Conservation (phyloP, 345 rosid species). For the Populus simonii region DNA sequence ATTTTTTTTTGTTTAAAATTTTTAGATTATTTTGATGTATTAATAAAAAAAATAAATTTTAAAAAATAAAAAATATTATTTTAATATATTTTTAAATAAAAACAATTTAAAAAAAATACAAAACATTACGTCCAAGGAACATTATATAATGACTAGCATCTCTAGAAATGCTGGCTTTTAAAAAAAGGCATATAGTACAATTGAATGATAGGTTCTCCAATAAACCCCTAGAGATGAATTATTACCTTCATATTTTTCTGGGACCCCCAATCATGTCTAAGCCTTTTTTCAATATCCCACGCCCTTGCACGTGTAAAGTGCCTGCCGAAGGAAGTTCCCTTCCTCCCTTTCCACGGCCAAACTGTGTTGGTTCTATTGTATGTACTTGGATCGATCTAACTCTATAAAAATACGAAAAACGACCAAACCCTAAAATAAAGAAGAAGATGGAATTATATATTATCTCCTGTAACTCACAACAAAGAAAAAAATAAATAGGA, state of each 20-base stretch:
- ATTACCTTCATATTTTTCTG: not conserved
- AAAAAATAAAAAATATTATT: too few species aligned
- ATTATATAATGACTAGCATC: not conserved
- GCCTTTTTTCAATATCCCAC: not conserved
- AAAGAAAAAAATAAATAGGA: too few species aligned
- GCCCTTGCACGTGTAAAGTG: not conserved
- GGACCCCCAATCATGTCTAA: not conserved
- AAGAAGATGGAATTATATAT: too few species aligned
- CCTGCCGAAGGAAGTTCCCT: not conserved
- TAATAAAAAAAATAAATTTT: too few species aligned
- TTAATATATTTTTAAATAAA: too few species aligned
- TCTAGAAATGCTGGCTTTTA: not conserved
- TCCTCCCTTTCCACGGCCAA: not conserved
- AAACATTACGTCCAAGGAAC: not conserved
- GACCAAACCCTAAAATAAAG: too few species aligned
- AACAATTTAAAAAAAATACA: too few species aligned
- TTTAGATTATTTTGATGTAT: too few species aligned
- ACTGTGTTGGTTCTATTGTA: not conserved
- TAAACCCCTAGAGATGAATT: conserved; percentile 7
- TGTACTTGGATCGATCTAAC: too few species aligned
- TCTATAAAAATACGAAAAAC: too few species aligned
- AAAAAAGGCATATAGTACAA: not conserved
- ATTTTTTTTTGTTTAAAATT: too few species aligned
- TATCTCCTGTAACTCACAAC: too few species aligned
- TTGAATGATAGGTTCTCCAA: not conserved